Base-by-base conservation (phyloP, 495 filamentous ascomycete species). In the Penicillium canariense region DNA sequence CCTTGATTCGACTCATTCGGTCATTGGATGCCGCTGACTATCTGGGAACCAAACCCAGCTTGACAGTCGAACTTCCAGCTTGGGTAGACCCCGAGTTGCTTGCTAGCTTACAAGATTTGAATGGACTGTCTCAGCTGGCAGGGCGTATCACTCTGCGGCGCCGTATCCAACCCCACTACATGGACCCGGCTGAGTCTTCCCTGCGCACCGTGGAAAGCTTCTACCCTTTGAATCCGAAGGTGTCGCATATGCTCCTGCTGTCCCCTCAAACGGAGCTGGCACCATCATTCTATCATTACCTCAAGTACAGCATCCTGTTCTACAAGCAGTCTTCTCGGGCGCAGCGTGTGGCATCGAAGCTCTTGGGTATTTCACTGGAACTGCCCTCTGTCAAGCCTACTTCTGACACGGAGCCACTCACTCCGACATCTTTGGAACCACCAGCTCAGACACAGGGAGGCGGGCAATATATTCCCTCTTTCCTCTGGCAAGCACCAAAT, bases 401-500 rank as follows among this genome's bases (percentile, higher is more conserved):
- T 2, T 79, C 86, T 50, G 82, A 77, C 18, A 76, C 69, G 17
- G 68, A 72, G 0, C 51, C 69, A 2, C 83, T 92, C 58, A 61
- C 26, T 1, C 76, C 77, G 3, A 87, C 88, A 20, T 52, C 58
- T 1, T 35, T 45, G 42, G n/a, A 28, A 36, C 22, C 50, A 5
- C n/a, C 48, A 22, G 26, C 51, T 23, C 66, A 72, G 32, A 15
- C 12, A 9, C 61, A 56, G 4, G 49, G 64, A 20, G 22, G 48
- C 0, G 39, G 62, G 26, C 60, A 74, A 5, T 58, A 55, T 1
- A 46, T 76, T 3, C 78, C 82, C 0, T 79, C 86, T 0, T 92
- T 93, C 58, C 72, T 92, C 3, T 95, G 87, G 87, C 87, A 95
- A 70, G 81, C 86, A 34, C 91, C 90, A 17, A 86, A 84, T 63